Evolutionary conservation across 257 asterid genomes (phyloP), one percentile per base, ranked within the genome.

Genomic region (Linderniella brevidens): DNA sequence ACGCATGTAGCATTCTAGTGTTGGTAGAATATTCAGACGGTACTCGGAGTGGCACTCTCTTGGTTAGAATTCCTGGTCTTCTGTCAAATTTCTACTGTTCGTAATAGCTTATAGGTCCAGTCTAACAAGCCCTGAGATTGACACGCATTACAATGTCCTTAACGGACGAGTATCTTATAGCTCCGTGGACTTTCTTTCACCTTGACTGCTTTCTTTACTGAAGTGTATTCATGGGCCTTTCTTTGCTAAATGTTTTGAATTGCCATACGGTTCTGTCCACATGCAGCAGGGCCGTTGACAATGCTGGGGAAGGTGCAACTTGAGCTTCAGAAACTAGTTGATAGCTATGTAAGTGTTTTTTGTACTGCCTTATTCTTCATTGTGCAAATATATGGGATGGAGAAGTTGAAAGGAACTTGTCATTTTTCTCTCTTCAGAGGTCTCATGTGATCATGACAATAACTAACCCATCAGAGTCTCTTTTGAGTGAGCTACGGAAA

Each of bases 401-500:
- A 25, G 32, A 25, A 25, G 6, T 25, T 25, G 32, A 25, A 25
- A 25, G 32, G 32, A 25, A 25, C 32, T 25, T 25, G 32, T 25
- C n/a, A n/a, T n/a, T n/a, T 25, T 25, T 25, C 3, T 25, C 32
- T 25, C 74, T 63, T 48, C 93, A 88, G 98, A 85, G 98, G 17
- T 57, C 87, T 57, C 84, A 76, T 64, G 70, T 84, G 41, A 70
- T 84, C 62, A 61, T 73, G 72, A 88, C 98, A 41, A 75, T 88
- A 32, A 84, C 95, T 37, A 84, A 80, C 57, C 98, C 98, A 37
- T 88, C 94, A 39, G 98, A 88, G 70, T 84, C 94, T 58, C 94
- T 84, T 65, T 90, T 88, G 18, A 76, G 79, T 37, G 94, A 88
- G 79, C 93, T 88, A 25, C 83, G 92, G 43, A 88, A 84, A 80